These are phyloP conservation scores for Phellinidium pouzarii DNA, from an alignment of 1,284 basidiomycete genomes.

Conservation along the genomic window DNA sequence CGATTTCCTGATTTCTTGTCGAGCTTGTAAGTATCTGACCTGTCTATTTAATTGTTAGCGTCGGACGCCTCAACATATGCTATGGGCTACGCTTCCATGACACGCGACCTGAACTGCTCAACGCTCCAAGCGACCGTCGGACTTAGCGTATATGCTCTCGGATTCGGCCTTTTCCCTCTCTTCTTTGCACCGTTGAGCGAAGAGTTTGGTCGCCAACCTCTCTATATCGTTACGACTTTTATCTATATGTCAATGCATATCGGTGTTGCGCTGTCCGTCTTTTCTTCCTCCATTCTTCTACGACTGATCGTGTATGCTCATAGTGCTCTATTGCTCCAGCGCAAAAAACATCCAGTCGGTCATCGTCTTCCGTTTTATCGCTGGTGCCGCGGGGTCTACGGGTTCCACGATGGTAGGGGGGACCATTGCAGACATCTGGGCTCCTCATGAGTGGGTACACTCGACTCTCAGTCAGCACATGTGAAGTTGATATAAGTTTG, in stretches of 20 bases:
- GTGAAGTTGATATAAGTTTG: slow-evolving; percentile 2
- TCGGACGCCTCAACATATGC: slow-evolving; percentile 50
- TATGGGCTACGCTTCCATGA: slow-evolving; percentile 56
- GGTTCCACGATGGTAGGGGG: slow-evolving; percentile 75
- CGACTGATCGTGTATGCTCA: background rate
- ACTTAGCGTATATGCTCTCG: slow-evolving; percentile 55
- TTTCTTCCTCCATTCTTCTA: background rate
- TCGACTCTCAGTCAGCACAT: background rate
- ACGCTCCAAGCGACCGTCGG: slow-evolving; percentile 54
- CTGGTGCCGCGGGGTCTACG: slow-evolving; percentile 63
- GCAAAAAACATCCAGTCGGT: slow-evolving; percentile 65
- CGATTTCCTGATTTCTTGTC: slow-evolving; percentile 22
- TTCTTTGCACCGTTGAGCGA: slow-evolving; percentile 71
- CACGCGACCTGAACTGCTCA: slow-evolving; percentile 53
- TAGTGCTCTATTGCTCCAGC: slow-evolving; percentile 28
- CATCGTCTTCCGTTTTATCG: slow-evolving; percentile 58
- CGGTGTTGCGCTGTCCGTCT: slow-evolving; percentile 53
- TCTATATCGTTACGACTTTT: slow-evolving; percentile 54
- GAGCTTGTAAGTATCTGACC: background rate
- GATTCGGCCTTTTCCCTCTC: slow-evolving; percentile 66
- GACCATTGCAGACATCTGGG: slow-evolving; percentile 68
- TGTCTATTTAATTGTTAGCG: slow-evolving; percentile 30
- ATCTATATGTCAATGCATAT: slow-evolving; percentile 57
- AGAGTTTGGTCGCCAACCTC: slow-evolving; percentile 66
- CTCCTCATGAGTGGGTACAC: slow-evolving; percentile 44